Evolutionary conservation across 257 asterid species (phyloP).

Genomic region (Dorcoceras hygrometricum): DNA sequence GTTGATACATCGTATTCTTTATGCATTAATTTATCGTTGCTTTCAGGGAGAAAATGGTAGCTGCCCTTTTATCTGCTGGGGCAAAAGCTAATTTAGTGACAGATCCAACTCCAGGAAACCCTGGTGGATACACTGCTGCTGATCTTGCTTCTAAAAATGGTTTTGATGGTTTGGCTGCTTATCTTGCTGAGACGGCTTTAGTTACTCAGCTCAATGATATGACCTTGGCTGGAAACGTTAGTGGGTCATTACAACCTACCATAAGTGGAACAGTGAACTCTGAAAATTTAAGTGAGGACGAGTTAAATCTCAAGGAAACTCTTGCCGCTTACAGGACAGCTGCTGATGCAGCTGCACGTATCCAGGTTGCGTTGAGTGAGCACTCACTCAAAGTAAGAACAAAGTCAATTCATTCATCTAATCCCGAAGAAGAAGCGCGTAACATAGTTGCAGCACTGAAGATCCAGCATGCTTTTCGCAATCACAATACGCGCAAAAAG

Average conservation of each 20-base stretch:
- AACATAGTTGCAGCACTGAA: constrained; percentile 90
- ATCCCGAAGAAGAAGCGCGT: constrained; percentile 83
- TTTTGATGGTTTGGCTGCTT: constrained; percentile 86
- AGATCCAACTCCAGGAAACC: constrained; percentile 74
- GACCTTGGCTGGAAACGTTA: constrained; percentile 91
- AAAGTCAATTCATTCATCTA: constrained; percentile 42
- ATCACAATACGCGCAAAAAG: constrained; percentile 59
- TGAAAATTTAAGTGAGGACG: constrained; percentile 65
- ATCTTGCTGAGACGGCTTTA: constrained; percentile 89
- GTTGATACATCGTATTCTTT: constrained; percentile 8
- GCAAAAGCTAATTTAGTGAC: constrained; percentile 91
- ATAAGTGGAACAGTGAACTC: constrained; percentile 34
- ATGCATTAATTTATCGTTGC: neutral
- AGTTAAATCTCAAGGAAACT: constrained; percentile 67
- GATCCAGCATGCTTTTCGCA: constrained; percentile 96
- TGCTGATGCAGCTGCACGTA: constrained; percentile 98
- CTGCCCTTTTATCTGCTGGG: constrained; percentile 83
- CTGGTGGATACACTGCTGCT: constrained; percentile 81
- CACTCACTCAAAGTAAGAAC: constrained; percentile 55
- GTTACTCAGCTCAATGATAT: constrained; percentile 79
- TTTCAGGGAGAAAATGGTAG: constrained; percentile 91
- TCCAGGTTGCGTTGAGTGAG: constrained; percentile 89
- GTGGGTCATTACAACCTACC: constrained; percentile 67
- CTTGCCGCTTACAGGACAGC: constrained; percentile 93
- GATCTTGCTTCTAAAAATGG: constrained; percentile 87